These are phyloP conservation scores for Cicer arietinum DNA, from an alignment of 306 rosid species.

Conservation along the genomic window DNA sequence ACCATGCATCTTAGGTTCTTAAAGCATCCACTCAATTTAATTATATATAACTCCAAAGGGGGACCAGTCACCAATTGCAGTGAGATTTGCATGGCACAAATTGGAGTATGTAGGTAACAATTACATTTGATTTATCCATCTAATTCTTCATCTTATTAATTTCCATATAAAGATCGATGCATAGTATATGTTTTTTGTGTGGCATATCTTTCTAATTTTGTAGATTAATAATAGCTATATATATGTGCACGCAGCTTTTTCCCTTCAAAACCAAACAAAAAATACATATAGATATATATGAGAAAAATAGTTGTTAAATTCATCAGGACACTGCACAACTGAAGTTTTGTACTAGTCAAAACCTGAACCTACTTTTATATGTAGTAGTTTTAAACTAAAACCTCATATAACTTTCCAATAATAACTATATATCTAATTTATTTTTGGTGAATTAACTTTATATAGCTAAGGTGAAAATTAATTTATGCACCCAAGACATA, in stretches of 20 bases:
- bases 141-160: not conserved
- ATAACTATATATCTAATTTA: not conserved
- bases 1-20: slow-evolving; percentile 68
- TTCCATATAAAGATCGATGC: no score
- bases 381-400: slow-evolving; percentile 30
- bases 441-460: no score
- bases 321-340: slow-evolving; percentile 43
- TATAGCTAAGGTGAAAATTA: no score
- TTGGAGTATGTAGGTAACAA: slow-evolving; percentile 36
- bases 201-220: slow-evolving; percentile 1
- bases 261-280: slow-evolving; percentile 19
- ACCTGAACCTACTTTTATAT: slow-evolving; percentile 42
- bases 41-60: slow-evolving; percentile 31
- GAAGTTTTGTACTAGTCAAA: slow-evolving; percentile 46
- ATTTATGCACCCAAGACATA: no score
- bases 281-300: no score
- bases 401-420: slow-evolving; percentile 16
- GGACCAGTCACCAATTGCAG: slow-evolving; percentile 67
- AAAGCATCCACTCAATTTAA: slow-evolving; percentile 60
- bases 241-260: slow-evolving; percentile 29
- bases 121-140: slow-evolving; percentile 3
- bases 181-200: no score
- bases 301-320: slow-evolving; percentile 56
- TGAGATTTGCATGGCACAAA: slow-evolving; percentile 67
- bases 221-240: not conserved